phyloP scores from a whole-genome alignment of 2,329 filamentous ascomycete species.

The Clarireedia homoeocarpa region DNA sequence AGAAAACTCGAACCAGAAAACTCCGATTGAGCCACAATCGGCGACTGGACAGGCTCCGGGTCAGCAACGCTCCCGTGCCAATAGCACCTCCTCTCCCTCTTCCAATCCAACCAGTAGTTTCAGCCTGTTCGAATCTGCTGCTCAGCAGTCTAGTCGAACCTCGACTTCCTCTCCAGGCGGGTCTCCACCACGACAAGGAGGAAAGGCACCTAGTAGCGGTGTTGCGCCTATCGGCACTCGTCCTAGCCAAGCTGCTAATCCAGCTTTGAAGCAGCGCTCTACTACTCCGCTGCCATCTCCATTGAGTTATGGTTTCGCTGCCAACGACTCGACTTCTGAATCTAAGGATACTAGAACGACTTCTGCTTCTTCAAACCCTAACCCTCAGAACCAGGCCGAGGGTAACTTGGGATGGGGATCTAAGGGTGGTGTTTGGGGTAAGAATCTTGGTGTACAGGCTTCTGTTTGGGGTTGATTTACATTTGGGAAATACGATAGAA shows the following conservation, averaged over 20 bases:
- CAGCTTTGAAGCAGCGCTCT: slow-evolving; percentile 59
- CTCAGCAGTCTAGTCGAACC: slow-evolving; percentile 66
- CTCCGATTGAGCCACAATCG: slow-evolving; percentile 42
- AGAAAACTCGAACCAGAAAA: slow-evolving; percentile 18
- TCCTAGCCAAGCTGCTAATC: slow-evolving; percentile 53
- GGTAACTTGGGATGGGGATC: slow-evolving; percentile 65
- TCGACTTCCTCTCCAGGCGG: slow-evolving; percentile 80
- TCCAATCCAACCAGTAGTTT: slow-evolving; percentile 54
- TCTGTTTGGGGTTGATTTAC: slow-evolving; percentile 81
- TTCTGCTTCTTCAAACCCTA: slow-evolving; percentile 53
- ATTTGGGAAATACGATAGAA: slow-evolving; percentile 2
- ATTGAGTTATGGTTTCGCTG: slow-evolving; percentile 63
- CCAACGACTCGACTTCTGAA: slow-evolving; percentile 41
- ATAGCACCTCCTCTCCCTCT: slow-evolving; percentile 80
- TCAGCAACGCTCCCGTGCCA: slow-evolving; percentile 54
- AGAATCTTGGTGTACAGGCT: slow-evolving; percentile 79
- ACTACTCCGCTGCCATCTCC: slow-evolving; percentile 92
- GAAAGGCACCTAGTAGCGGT: slow-evolving; percentile 48
- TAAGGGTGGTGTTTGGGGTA: slow-evolving; percentile 71
- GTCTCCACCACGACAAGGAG: slow-evolving; percentile 66
- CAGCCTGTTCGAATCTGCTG: slow-evolving; percentile 50
- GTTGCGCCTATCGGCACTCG: slow-evolving; percentile 93
- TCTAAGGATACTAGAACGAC: slow-evolving; percentile 34
- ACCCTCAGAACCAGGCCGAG: slow-evolving; percentile 30
- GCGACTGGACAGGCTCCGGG: slow-evolving; percentile 30